A percentile compares a stretch with the other conserved stretches of the same genome.
These are phyloP conservation scores for Salinomyces thailandicus DNA, from an alignment of 2,329 filamentous ascomycete species.

Conservation along the genomic window DNA sequence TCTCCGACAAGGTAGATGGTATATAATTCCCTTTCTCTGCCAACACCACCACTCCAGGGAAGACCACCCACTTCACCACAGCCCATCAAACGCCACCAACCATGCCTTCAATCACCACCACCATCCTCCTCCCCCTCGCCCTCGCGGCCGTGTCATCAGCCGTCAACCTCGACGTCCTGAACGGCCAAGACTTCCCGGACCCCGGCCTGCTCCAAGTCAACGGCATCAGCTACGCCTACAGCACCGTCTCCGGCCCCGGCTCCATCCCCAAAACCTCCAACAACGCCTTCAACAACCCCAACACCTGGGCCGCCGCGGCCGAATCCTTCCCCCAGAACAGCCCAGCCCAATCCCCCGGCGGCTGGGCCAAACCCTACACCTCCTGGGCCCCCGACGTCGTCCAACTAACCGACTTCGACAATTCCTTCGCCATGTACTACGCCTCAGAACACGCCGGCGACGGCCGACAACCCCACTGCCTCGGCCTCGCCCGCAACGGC, in stretches of 20 bases:
- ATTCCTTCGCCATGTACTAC: slow-evolving; percentile 2
- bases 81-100: not conserved
- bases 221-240: not conserved
- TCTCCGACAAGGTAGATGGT: too few species aligned
- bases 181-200: slow-evolving; percentile 1
- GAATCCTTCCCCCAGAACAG: slow-evolving; percentile 1
- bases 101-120: not conserved
- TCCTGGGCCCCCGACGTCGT: slow-evolving; percentile 1
- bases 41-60: too few species aligned
- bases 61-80: too few species aligned
- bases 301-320: slow-evolving; percentile 30
- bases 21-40: too few species aligned
- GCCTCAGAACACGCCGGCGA: not conserved
- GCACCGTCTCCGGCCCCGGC: not conserved
- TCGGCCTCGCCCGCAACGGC: not conserved
- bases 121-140: not conserved
- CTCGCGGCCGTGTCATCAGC: not conserved
- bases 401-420: not conserved
- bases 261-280: slow-evolving; percentile 30
- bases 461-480: not conserved
- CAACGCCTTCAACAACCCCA: slow-evolving; percentile 37
- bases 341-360: not conserved
- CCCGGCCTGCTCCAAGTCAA: not conserved
- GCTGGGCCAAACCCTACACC: not conserved
- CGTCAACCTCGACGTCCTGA: slow-evolving; percentile 1